Evolutionary conservation across 2,329 filamentous ascomycete species (phyloP), one percentile per base, ranked within the genome.

Genomic region (Aureobasidium lini): DNA sequence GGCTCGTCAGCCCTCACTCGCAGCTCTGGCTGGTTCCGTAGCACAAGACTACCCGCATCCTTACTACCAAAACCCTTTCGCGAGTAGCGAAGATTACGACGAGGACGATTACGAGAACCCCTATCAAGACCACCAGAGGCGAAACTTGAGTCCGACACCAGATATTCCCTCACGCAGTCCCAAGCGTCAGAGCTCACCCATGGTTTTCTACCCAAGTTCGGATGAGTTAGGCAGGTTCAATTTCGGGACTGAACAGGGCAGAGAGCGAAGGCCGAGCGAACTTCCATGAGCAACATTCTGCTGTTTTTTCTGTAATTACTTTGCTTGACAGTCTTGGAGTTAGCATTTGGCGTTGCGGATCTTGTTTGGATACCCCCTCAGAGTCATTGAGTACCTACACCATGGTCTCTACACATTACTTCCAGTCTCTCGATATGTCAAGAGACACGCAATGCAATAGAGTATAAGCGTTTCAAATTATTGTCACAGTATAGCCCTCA

Each of bases 221-320:
- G 43, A 53, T 16, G 62, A 63, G 42, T 18, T 62, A n/a, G 34
- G 46, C 11, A 46, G 34, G 16, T 63, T 63, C 44, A 57, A 63
- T 47, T 63, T 63, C 58, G 62, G 62, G 6, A 34, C 58, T 11
- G 50, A 16, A n/a, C 13, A 29, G 4, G 32, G 34, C 6, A 56
- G 42, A 32, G 18, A 37, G 28, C 46, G 29, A 18, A 42, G 39
- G 23, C 50, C 37, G 6, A 43, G 50, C n/a, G 39, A 43, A 16
- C 28, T 42, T 28, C 37, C 28, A 43, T 54, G 36, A 52, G 6
- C 2, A 15, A 4, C 23, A 2, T 50, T 28, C 9, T 23, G 28
- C 6, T 37, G n/a, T n/a, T 36, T 8, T 36, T 36, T 36, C 5
- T 36, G 8, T 36, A 36, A 36, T 8, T 8, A 13, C 34, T 36